Percentiles rank a stretch among this genome's conserved stretches.
phyloP scores from a whole-genome alignment of 176 grass and related monocot species.

The Avena eriantha region DNA sequence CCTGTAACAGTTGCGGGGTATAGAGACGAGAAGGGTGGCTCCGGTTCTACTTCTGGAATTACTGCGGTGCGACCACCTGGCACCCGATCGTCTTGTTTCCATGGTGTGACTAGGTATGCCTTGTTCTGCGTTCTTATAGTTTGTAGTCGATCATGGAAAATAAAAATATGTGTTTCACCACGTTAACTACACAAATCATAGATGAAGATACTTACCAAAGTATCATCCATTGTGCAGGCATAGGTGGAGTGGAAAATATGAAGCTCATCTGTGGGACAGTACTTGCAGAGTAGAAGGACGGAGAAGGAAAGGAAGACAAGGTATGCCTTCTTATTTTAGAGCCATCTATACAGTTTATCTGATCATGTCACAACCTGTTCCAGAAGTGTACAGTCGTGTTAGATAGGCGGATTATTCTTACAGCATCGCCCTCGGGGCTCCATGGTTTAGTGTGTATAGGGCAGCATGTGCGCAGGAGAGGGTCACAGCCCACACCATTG shows the following conservation, averaged over 20 bases:
- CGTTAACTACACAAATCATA: constrained; percentile 18
- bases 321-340: constrained; percentile 43
- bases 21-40: constrained; percentile 34
- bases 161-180: constrained; percentile 20
- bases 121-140: constrained; percentile 14
- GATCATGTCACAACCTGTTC: not conserved
- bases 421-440: not conserved
- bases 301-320: constrained; percentile 94
- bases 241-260: constrained; percentile 97
- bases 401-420: not conserved
- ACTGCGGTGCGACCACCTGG: constrained; percentile 39
- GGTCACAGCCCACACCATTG: not conserved
- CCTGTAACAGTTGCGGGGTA: constrained; percentile 26
- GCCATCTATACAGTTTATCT: constrained; percentile 10
- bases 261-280: constrained; percentile 98
- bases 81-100: constrained; percentile 71
- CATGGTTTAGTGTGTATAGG: not conserved
- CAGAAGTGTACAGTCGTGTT: not conserved
- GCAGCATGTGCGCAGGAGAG: not conserved
- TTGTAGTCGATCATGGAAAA: constrained; percentile 7
- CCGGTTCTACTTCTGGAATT: constrained; percentile 33
- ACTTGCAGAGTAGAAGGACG: constrained; percentile 84
- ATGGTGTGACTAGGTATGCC: constrained; percentile 81
- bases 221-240: constrained; percentile 65
- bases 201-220: constrained; percentile 7